Evolutionary conservation across 768 basidiomycete species (phyloP), one percentile per base, ranked within the genome.

Genomic region (Phaffia tasmanica): DNA sequence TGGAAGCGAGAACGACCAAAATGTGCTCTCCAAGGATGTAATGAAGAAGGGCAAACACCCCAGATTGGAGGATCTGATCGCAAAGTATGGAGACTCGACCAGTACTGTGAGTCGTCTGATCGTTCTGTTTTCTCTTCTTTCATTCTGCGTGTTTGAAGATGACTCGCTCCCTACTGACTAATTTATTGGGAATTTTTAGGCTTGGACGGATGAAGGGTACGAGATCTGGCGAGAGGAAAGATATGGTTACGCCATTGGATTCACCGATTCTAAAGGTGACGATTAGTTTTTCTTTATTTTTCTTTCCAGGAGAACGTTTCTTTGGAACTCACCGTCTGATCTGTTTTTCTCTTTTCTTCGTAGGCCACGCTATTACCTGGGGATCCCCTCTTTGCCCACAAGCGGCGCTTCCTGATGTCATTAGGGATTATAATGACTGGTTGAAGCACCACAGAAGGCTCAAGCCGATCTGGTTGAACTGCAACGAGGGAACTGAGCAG

Each of bases 81-180:
- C 84, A 4, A 78, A 79, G 60, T 82, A 86, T 70, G 85, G 85
- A 21, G 85, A 85, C 46, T 82, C 84, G 8, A 83, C 83, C 62
- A 81, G 85, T 51, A 87, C 85, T 54, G 53, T 27, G 4, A n/a
- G 21, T 54, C 15, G 49, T 50, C 15, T 15, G 49, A 15, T 15
- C 16, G 16, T 18, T 27, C 53, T n/a, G 11, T 42, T 42, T 42
- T 42, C 11, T 42, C 35, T 42, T 42, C 11, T 5, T 4, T 54
- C 16, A 16, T 54, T n/a, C 8, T n/a, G 4, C 16, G 27, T 16
- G 21, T 54, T 27, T 23, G 14, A 27, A n/a, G 56, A 23, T 57
- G 27, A 16, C 7, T 8, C 16, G 15, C 16, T 23, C 25, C 53
- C n/a, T 16, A 5, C 16, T 4, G 53, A n/a, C 53, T 42, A 16